These are phyloP conservation scores for Apophysomyces variabilis DNA, from an alignment of 371 early-diverging fungal species.

Conservation along the genomic window DNA sequence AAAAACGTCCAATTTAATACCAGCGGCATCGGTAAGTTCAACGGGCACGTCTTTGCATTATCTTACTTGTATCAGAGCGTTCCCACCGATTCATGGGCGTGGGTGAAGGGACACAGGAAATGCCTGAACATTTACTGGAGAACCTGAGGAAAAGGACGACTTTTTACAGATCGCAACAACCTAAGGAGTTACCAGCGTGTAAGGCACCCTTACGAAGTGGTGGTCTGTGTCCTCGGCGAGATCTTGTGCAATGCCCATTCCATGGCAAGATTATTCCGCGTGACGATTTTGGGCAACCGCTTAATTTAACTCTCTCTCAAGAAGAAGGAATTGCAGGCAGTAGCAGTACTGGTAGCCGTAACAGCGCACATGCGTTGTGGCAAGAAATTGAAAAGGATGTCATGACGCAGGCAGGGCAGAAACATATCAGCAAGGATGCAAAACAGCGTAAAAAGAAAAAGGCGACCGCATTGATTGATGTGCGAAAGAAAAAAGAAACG, in stretches of 20 bases:
- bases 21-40: constrained; percentile 55
- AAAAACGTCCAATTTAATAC: constrained; percentile 65
- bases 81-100: constrained; percentile 70
- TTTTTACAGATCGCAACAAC: constrained; percentile 47
- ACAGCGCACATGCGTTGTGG: constrained; percentile 39
- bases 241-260: constrained; percentile 72
- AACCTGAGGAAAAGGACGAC: constrained; percentile 56
- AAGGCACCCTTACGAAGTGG: constrained; percentile 71
- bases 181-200: constrained; percentile 57
- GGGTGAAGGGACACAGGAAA: constrained; percentile 64
- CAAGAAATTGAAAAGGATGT: constrained; percentile 63
- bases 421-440: constrained; percentile 26
- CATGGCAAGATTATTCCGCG: constrained; percentile 74
- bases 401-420: constrained; percentile 48
- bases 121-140: constrained; percentile 57
- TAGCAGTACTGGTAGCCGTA: not conserved
- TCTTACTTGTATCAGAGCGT: constrained; percentile 35
- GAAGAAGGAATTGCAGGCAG: not conserved
- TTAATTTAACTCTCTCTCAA: constrained; percentile 14
- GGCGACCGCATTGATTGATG: constrained; percentile 52
- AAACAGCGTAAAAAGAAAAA: constrained; percentile 18
- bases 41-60: not conserved
- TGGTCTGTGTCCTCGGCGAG: constrained; percentile 69
- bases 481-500: constrained; percentile 56
- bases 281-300: constrained; percentile 57